Conservation (phyloP, 768 basidiomycete species). For the Austroboletus eburneus region DNA sequence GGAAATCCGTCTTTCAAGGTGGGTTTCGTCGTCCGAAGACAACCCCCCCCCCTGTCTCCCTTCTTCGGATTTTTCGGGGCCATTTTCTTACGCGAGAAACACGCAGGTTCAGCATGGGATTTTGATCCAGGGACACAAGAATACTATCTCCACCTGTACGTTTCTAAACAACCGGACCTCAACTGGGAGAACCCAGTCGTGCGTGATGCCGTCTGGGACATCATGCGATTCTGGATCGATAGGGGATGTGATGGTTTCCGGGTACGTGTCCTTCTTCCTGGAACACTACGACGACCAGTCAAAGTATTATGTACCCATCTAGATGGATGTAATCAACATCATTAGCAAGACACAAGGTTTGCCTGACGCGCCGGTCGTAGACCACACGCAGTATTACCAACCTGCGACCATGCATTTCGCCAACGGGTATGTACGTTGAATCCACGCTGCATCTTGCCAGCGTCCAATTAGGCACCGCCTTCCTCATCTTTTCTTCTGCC, state of each 20-base stretch:
- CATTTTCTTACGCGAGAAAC: neutral
- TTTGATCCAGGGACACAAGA: conserved; percentile 61
- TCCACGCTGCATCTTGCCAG: conserved; percentile 7
- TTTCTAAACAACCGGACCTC: conserved; percentile 65
- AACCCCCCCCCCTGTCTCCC: neutral
- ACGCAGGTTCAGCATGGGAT: conserved; percentile 63
- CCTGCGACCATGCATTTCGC: conserved; percentile 49
- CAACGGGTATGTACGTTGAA: conserved; percentile 50
- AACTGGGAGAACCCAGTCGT: conserved; percentile 73
- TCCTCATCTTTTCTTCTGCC: too few species aligned
- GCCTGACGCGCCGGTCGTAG: conserved; percentile 60
- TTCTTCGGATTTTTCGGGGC: conserved; percentile 3
- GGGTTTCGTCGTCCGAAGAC: too few species aligned
- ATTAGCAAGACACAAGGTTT: conserved; percentile 60
- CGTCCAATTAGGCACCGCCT: neutral
- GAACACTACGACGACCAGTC: too few species aligned
- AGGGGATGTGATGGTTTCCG: conserved; percentile 74
- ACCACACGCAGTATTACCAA: conserved; percentile 49
- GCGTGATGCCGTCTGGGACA: conserved; percentile 53
- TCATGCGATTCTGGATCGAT: conserved; percentile 73
- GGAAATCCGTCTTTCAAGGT: conserved; percentile 67
- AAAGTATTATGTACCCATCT: too few species aligned
- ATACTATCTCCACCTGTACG: conserved; percentile 71
- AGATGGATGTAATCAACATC: conserved; percentile 72
- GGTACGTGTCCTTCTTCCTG: conserved; percentile 40